Base-by-base conservation (phyloP, 176 grass and related monocot species). In the Olyra latifolia region DNA sequence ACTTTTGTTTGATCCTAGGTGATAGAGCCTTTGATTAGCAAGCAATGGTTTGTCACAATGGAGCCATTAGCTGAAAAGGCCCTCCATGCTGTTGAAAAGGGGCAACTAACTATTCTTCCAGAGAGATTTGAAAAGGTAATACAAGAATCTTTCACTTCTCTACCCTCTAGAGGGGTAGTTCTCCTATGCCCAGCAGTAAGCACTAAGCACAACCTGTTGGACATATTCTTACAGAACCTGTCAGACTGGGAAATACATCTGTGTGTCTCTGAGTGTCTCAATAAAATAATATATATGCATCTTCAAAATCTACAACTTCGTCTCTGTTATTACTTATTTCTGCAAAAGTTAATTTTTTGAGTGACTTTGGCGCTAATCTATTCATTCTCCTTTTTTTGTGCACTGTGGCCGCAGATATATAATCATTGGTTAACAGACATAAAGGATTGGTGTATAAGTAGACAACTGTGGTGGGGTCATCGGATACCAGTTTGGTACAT, bases 381-480 rank as follows among this genome's bases (percentile, higher is more conserved):
- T 61, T 66, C 20, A 6, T 47, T 14, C 66, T 71, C 69, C 62
- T 50, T 30, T 16, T 78, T 76, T 70, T 68, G 19, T 63, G 66
- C 42, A 24, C 57, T 76, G 52, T 55, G 83, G n/a, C 56, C 87
- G 76, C 88, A 98, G 95, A 95, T 88, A 87, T 98, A 98, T 87
- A 98, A 95, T 86, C 90, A 98, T 79, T 98, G 95, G 95, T 80
- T 98, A 89, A 98, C 95, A 59, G 93, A 98, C 90, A 98, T 98
- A 78, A 98, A 98, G 42, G 95, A 98, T 83, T 98, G 95, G 95
- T 98, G 92, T 82, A 98, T 98, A 85, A 98, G 95, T 83, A 94
- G 92, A 86, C 95, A 98, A 77, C 72, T 98, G 66, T 98, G 95
- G 95, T 98, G 95, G 95, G 95, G 95, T 52, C 95, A 98, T 81